phyloP scores from a whole-genome alignment of 305 asterid species.

The Vinca major region DNA sequence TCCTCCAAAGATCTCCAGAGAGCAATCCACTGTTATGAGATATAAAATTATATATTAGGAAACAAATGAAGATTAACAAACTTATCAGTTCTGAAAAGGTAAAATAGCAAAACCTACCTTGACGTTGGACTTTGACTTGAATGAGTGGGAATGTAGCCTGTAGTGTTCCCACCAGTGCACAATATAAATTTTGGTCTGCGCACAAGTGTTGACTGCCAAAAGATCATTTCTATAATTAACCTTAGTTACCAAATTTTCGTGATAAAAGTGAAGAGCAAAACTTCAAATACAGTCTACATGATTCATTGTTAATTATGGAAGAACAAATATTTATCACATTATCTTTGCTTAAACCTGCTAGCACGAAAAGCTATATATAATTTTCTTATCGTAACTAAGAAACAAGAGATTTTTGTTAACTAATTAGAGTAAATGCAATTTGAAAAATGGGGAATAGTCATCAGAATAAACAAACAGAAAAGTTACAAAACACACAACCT shows the following conservation, averaged over 20 bases:
- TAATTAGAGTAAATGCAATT: neutral
- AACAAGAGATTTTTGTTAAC: neutral
- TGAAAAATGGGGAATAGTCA: neutral
- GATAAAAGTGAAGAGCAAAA: neutral
- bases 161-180: conserved; percentile 65
- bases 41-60: conserved; percentile 14
- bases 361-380: neutral
- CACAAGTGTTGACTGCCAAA: conserved; percentile 55
- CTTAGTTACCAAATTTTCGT: neutral
- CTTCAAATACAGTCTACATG: neutral
- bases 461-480: neutral
- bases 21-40: conserved; percentile 47
- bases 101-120: conserved; percentile 34
- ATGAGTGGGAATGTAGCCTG: conserved; percentile 75
- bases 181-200: conserved; percentile 83
- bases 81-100: conserved; percentile 3
- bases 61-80: neutral
- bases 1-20: conserved; percentile 75
- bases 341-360: neutral
- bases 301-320: neutral
- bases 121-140: conserved; percentile 55
- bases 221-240: conserved; percentile 5
- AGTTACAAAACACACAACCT: neutral
- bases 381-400: neutral
- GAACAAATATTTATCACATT: neutral